These are phyloP conservation scores for Glycine latifolia DNA, from an alignment of 306 rosid genomes.

Conservation along the genomic window DNA sequence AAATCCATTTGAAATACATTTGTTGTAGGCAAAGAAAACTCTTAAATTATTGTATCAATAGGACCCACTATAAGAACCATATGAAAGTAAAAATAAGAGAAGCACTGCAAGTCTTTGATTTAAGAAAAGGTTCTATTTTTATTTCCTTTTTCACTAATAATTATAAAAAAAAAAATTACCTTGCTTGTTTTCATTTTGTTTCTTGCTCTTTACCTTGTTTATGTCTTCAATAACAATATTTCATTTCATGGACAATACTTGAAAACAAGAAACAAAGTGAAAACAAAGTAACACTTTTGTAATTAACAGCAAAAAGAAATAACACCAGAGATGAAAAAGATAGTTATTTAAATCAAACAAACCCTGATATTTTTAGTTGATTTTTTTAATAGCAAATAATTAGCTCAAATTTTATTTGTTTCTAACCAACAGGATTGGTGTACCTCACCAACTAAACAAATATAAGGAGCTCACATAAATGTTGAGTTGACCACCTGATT, in stretches of 20 bases:
- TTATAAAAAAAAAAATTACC: background rate
- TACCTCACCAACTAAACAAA: slow-evolving; percentile 25
- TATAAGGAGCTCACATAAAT: slow-evolving; percentile 32
- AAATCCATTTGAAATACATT: slow-evolving; percentile 24
- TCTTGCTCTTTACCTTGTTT: background rate
- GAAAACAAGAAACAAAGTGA: background rate
- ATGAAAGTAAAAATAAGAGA: slow-evolving; percentile 17
- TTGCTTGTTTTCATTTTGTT: background rate
- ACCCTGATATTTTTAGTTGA: background rate
- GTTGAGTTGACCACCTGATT: slow-evolving; percentile 25
- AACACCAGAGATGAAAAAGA: background rate
- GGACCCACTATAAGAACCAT: slow-evolving; percentile 20
- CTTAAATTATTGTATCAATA: slow-evolving; percentile 7
- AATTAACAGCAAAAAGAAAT: background rate
- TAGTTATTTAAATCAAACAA: background rate
- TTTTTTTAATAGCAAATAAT: background rate
- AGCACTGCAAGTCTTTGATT: background rate
- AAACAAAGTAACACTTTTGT: background rate
- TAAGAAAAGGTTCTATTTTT: background rate
- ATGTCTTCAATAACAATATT: slow-evolving; percentile 11
- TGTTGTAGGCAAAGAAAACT: background rate
- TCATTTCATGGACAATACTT: background rate
- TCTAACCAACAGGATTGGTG: background rate
- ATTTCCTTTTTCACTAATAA: background rate
- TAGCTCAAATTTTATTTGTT: slow-evolving; percentile 2